Conservation (phyloP, 306 rosid genomes). For the Citrullus amarus region DNA sequence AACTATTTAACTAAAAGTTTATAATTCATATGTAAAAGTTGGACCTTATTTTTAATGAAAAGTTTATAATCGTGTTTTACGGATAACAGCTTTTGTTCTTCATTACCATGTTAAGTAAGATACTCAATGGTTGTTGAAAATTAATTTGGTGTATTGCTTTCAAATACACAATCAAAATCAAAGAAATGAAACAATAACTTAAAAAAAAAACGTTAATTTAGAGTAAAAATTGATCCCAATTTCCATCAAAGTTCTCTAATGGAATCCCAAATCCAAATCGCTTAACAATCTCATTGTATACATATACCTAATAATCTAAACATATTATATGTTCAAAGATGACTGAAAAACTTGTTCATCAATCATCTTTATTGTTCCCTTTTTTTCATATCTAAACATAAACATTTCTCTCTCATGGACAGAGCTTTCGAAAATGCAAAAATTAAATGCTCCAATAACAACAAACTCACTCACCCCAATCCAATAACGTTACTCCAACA, state of each 20-base stretch:
- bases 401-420: neutral
- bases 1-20: too few species aligned
- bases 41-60: too few species aligned
- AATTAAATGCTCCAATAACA: neutral
- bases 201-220: neutral
- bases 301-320: neutral
- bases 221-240: neutral
- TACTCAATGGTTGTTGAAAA: too few species aligned
- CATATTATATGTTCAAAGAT: neutral
- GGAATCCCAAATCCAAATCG: neutral
- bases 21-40: too few species aligned
- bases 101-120: too few species aligned
- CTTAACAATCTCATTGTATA: neutral
- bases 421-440: neutral
- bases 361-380: neutral
- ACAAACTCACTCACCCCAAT: slow-evolving; percentile 16
- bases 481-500: slow-evolving; percentile 31
- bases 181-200: neutral
- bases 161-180: neutral
- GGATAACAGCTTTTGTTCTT: too few species aligned
- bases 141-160: too few species aligned
- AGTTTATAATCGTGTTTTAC: too few species aligned
- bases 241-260: neutral
- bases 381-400: neutral
- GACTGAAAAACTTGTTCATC: neutral